phyloP scores from a whole-genome alignment of 139 green algal species.

The Tetratostichococcus sp. region DNA sequence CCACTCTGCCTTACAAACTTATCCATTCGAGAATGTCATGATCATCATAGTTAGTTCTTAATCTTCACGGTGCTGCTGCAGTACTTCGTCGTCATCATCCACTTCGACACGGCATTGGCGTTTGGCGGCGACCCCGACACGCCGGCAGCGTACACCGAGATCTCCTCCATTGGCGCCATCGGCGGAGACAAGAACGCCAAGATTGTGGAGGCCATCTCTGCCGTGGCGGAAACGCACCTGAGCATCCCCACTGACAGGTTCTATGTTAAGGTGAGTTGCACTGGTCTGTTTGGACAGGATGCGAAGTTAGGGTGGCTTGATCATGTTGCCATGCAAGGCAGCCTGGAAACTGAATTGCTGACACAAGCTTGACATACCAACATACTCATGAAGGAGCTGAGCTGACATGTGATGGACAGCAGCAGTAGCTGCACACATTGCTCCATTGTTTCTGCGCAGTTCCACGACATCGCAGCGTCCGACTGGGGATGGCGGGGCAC shows the following conservation, averaged over 20 bases:
- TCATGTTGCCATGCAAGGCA: too few relatives aligned
- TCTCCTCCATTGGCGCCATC: constrained; percentile 52
- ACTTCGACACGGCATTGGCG: constrained; percentile 35
- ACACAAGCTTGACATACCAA: too few relatives aligned
- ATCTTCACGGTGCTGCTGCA: neutral
- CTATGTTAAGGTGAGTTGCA: constrained; percentile 40
- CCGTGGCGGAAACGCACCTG: constrained; percentile 41
- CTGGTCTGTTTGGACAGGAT: too few relatives aligned
- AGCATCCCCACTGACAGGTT: constrained; percentile 31
- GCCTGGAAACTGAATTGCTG: too few relatives aligned
- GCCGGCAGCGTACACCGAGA: constrained; percentile 49
- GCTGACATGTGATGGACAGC: too few relatives aligned
- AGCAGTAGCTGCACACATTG: too few relatives aligned
- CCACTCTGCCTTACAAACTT: too few relatives aligned
- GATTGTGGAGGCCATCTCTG: constrained; percentile 31
- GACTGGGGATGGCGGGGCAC: constrained; percentile 6
- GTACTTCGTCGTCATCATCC: constrained; percentile 48
- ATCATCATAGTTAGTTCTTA: too few relatives aligned
- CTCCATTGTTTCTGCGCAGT: neutral
- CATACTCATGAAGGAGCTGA: too few relatives aligned
- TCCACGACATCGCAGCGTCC: constrained; percentile 1
- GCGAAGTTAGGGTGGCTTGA: too few relatives aligned
- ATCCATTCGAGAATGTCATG: too few relatives aligned
- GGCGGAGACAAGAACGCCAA: constrained; percentile 52
- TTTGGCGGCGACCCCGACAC: constrained; percentile 43